phyloP scores from a whole-genome alignment of 1,284 basidiomycete species.

The Naganishia sp. region DNA sequence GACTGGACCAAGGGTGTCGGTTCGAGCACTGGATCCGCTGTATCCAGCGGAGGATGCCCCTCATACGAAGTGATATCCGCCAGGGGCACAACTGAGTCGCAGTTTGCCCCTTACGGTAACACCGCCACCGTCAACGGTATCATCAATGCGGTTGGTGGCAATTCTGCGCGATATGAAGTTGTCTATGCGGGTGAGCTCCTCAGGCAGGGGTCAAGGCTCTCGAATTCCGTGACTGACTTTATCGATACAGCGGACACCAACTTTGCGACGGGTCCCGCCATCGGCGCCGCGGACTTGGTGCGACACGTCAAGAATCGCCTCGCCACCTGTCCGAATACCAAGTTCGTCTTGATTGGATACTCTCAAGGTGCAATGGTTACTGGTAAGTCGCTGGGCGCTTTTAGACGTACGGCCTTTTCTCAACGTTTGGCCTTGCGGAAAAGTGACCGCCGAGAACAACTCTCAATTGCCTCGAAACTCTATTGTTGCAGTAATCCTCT shows the following conservation, averaged over 20 bases:
- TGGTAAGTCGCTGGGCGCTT: constrained; percentile 1
- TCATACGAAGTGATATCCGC: constrained; percentile 25
- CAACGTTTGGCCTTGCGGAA: not conserved
- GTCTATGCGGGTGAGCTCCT: constrained; percentile 16
- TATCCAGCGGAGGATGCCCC: not conserved
- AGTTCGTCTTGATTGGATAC: constrained; percentile 28
- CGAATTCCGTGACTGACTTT: not conserved
- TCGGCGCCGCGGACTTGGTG: constrained; percentile 18
- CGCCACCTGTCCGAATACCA: constrained; percentile 15
- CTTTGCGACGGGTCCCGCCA: constrained; percentile 25
- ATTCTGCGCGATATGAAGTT: constrained; percentile 23
- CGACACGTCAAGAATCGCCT: constrained; percentile 12
- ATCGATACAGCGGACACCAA: constrained; percentile 4
- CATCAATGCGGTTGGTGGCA: constrained; percentile 17
- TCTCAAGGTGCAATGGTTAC: constrained; percentile 24
- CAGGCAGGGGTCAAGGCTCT: not conserved
- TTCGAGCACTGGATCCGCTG: not conserved
- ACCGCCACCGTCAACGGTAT: constrained; percentile 23
- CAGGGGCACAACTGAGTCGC: constrained; percentile 21
- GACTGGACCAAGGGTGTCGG: not conserved
- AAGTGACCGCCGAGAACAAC: constrained; percentile 27
- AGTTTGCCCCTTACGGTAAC: constrained; percentile 18
- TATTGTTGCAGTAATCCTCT: constrained; percentile 20
- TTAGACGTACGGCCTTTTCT: not conserved
- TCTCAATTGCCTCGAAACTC: constrained; percentile 10